Evolutionary conservation across 2,329 filamentous ascomycete species (phyloP).

Genomic region (Chalaropsis thielavioides): DNA sequence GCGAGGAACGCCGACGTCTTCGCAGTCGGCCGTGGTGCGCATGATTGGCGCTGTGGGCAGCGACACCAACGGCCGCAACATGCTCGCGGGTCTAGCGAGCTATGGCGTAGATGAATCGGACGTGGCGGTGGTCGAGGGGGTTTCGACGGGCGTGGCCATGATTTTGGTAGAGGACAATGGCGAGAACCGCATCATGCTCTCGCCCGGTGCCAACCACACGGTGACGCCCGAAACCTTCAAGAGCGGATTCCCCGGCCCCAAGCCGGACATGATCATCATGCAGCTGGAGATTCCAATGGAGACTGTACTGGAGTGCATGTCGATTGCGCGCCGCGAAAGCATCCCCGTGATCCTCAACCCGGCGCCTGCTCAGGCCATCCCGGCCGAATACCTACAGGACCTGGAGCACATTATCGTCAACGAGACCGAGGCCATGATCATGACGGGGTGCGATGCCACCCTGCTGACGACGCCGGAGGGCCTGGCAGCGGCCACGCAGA

Average conservation of each 20-base stretch:
- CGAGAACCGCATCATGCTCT: conserved; percentile 44
- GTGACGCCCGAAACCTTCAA: conserved; percentile 13
- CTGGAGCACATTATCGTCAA: conserved; percentile 59
- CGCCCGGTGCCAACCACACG: conserved; percentile 37
- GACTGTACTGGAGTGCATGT: conserved; percentile 38
- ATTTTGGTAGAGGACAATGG: conserved; percentile 43
- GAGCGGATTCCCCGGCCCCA: conserved; percentile 23
- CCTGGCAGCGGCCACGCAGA: conserved; percentile 16
- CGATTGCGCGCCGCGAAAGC: conserved; percentile 25
- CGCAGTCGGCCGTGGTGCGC: conserved; percentile 25
- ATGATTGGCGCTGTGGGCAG: conserved; percentile 46
- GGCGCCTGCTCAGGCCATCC: conserved; percentile 47
- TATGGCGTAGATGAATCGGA: conserved; percentile 34
- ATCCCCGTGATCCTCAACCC: conserved; percentile 55
- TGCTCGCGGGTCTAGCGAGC: conserved; percentile 32
- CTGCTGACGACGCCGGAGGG: conserved; percentile 10
- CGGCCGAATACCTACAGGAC: conserved; percentile 40
- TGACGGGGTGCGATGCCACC: conserved; percentile 23
- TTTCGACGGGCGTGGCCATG: conserved; percentile 41
- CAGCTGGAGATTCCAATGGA: conserved; percentile 45
- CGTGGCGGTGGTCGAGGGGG: conserved; percentile 27
- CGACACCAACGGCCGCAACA: conserved; percentile 26
- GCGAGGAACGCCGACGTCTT: conserved; percentile 3
- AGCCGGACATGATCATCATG: conserved; percentile 42
- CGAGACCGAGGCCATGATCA: conserved; percentile 55